Evolutionary conservation across 1,284 basidiomycete species (phyloP), one percentile per base, ranked within the genome.

Genomic region (Uromyces viciae-fabae): DNA sequence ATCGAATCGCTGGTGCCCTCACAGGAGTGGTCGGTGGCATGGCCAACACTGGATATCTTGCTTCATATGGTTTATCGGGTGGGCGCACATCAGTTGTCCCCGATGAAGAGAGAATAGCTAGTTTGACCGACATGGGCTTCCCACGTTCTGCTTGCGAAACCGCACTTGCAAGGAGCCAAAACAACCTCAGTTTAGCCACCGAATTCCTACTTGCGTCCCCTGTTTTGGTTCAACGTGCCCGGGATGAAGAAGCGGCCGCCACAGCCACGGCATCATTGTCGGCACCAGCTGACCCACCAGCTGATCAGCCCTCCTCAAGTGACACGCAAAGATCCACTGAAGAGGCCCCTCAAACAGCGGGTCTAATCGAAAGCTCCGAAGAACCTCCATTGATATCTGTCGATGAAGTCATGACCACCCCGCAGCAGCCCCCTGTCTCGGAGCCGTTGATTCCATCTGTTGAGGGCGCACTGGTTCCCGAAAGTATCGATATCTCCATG

Each of bases 101-200:
- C 7, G 85, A 86, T 76, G 84, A 85, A 60, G 82, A 82, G 1
- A 90, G 91, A 40, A 90, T 98, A 66, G 89, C 90, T 71, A 92
- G 94, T 84, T 88, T 99, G 72, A 91, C 91, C 19, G 96, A 99
- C 83, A 99, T 99, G 97, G 97, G 97, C 73, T 99, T 99, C 87
- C 91, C 93, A 36, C 90, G 94, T 14, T 90, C 90, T 56, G 93
- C 94, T 4, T 93, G 93, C 0, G 92, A 93, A 84, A 90, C 91
- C 77, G 96, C 96, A 3, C 88, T 99, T 25, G 86, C 89, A 28
- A 92, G 95, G 31, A 91, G 92, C 19, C 90, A 92, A 82, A 98
- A 98, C 87, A 97, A 97, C 84, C 89, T 98, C 83, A 91, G 89
- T 52, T 91, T 92, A 8, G 97, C 97, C 1, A 92, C 96, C 0